These are phyloP conservation scores for Xylaria sp. DNA, from an alignment of 2,329 filamentous ascomycete species.

Conservation along the genomic window DNA sequence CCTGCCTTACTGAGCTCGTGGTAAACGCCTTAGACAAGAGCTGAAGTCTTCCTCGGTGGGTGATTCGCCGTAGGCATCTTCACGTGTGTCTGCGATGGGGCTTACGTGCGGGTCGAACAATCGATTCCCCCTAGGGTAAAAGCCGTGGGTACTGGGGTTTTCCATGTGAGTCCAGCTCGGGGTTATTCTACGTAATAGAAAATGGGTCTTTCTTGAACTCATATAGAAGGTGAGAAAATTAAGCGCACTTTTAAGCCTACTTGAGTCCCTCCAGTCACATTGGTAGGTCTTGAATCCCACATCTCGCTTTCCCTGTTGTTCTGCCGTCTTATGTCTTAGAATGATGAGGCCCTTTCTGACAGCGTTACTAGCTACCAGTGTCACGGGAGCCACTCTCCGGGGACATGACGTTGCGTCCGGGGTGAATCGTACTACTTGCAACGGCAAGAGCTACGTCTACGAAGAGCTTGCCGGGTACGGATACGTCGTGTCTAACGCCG, in stretches of 20 bases:
- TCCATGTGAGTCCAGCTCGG: too few species aligned
- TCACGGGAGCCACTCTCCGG: conserved; percentile 11
- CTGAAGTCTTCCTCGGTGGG: not conserved
- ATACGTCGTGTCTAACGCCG: conserved; percentile 56
- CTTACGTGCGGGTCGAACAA: too few species aligned
- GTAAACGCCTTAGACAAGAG: not conserved
- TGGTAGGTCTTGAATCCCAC: not conserved
- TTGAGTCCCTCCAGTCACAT: too few species aligned
- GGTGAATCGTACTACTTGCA: conserved; percentile 49
- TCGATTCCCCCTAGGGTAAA: too few species aligned
- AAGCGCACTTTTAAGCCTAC: too few species aligned
- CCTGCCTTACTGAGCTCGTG: not conserved
- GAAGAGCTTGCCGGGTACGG: conserved; percentile 69
- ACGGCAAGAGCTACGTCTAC: conserved; percentile 66
- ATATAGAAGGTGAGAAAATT: not conserved
- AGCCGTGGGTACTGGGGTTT: too few species aligned
- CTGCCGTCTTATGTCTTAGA: not conserved
- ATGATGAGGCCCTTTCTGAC: conserved; percentile 19
- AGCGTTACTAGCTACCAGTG: conserved; percentile 10
- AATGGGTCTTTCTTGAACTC: too few species aligned
- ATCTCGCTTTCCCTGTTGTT: not conserved
- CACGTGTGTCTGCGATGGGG: not conserved
- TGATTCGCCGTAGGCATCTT: not conserved
- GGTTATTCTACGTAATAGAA: too few species aligned
- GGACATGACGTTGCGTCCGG: not conserved